Evolutionary conservation across 1,284 basidiomycete species (phyloP).

Genomic region (Cryptococcus sp.): DNA sequence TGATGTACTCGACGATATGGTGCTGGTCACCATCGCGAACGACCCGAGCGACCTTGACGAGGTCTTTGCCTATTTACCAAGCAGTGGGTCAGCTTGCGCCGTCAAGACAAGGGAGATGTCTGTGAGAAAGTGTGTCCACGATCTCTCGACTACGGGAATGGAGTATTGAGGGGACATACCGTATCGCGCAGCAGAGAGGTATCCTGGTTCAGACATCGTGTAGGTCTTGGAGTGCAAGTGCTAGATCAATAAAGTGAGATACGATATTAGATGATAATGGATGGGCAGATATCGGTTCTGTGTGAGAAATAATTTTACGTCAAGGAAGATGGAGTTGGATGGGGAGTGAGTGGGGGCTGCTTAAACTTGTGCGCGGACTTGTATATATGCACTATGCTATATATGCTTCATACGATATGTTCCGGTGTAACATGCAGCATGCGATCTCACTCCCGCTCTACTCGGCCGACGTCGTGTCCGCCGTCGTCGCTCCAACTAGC

Average conservation of each 20-base stretch:
- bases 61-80: constrained; percentile 67
- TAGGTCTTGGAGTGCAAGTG: neutral
- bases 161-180: constrained; percentile 19
- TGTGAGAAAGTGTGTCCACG: neutral
- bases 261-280: neutral
- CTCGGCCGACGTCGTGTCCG: too few species aligned
- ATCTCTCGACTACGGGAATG: neutral
- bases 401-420: too few species aligned
- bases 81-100: constrained; percentile 5
- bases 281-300: neutral
- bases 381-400: too few species aligned
- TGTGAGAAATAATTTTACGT: too few species aligned
- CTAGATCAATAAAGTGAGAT: neutral
- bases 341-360: too few species aligned
- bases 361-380: too few species aligned
- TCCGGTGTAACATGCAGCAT: too few species aligned
- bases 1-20: constrained; percentile 49
- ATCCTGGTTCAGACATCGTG: constrained; percentile 41
- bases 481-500: too few species aligned
- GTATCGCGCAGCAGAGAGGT: constrained; percentile 45
- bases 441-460: too few species aligned
- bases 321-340: too few species aligned
- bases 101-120: neutral
- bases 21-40: constrained; percentile 64
- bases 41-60: constrained; percentile 77